Conservation (phyloP, 2,329 filamentous ascomycete species). For the Mycocentrospora acerina region DNA sequence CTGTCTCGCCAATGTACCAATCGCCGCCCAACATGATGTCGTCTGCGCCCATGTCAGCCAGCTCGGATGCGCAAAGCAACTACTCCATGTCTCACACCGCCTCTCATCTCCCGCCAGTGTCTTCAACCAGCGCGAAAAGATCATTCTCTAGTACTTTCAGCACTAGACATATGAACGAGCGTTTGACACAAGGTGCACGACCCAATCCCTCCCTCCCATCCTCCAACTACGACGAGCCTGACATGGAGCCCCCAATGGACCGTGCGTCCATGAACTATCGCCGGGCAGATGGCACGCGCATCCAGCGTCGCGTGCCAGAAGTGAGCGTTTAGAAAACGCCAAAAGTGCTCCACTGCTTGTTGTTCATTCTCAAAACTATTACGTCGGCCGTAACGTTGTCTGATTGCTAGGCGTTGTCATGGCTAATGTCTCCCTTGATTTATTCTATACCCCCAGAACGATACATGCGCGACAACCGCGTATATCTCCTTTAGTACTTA, state of each 20-base stretch:
- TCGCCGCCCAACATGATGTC: constrained; percentile 37
- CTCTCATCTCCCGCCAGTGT: constrained; percentile 27
- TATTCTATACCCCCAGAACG: constrained; percentile 9
- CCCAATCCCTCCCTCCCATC: constrained; percentile 37
- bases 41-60: constrained; percentile 35
- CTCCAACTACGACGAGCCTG: constrained; percentile 39
- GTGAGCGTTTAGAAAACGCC: constrained; percentile 24
- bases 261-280: constrained; percentile 48
- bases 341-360: too few species aligned
- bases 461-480: constrained; percentile 9
- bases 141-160: constrained; percentile 50
- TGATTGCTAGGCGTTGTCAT: constrained; percentile 9
- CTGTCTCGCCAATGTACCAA: constrained; percentile 48
- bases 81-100: constrained; percentile 33
- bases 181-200: constrained; percentile 48
- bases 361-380: too few species aligned
- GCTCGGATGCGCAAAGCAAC: constrained; percentile 29
- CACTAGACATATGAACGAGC: constrained; percentile 45
- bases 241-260: constrained; percentile 45
- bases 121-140: constrained; percentile 46
- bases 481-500: constrained; percentile 3
- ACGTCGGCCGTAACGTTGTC: too few species aligned
- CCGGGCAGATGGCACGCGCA: constrained; percentile 48
- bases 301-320: constrained; percentile 40
- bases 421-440: constrained; percentile 9